Evolutionary conservation across 805 yeast species (phyloP).

Genomic region (Candida sakaeoensis): DNA sequence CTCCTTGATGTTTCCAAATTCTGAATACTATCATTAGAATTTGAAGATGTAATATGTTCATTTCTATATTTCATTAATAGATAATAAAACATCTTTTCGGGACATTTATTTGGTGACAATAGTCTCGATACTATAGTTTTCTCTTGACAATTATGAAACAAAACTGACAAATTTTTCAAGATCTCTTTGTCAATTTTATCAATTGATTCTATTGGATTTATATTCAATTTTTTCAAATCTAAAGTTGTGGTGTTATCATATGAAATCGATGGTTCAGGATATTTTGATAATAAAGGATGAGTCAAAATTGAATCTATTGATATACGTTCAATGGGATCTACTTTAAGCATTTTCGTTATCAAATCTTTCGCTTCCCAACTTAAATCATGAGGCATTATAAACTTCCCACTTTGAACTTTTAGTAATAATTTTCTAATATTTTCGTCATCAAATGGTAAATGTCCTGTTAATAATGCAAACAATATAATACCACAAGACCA

Average conservation of each 20-base stretch:
- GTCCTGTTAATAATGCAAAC: constrained; percentile 91
- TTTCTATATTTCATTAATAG: constrained; percentile 68
- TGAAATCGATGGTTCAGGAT: constrained; percentile 43
- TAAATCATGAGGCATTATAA: constrained; percentile 74
- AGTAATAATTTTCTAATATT: constrained; percentile 80
- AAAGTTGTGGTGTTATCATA: constrained; percentile 10
- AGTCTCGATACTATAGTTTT: constrained; percentile 51
- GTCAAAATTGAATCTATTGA: constrained; percentile 68
- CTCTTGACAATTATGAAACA: constrained; percentile 76
- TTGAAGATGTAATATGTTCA: constrained; percentile 46
- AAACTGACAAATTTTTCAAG: constrained; percentile 67
- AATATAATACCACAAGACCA: constrained; percentile 98
- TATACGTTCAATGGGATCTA: constrained; percentile 78
- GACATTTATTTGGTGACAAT: constrained; percentile 52
- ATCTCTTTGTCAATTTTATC: constrained; percentile 71
- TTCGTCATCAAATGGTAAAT: constrained; percentile 95
- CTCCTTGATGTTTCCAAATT: constrained; percentile 21
- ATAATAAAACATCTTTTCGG: constrained; percentile 81
- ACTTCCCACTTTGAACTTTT: constrained; percentile 89
- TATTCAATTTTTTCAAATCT: constrained; percentile 18
- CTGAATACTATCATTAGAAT: constrained; percentile 20
- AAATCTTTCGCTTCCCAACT: constrained; percentile 85
- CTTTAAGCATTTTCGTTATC: constrained; percentile 73
- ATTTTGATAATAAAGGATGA: constrained; percentile 81
- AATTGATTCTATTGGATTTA: constrained; percentile 32